phyloP scores from a whole-genome alignment of 495 filamentous ascomycete species.

The Penicillium subrubescens region DNA sequence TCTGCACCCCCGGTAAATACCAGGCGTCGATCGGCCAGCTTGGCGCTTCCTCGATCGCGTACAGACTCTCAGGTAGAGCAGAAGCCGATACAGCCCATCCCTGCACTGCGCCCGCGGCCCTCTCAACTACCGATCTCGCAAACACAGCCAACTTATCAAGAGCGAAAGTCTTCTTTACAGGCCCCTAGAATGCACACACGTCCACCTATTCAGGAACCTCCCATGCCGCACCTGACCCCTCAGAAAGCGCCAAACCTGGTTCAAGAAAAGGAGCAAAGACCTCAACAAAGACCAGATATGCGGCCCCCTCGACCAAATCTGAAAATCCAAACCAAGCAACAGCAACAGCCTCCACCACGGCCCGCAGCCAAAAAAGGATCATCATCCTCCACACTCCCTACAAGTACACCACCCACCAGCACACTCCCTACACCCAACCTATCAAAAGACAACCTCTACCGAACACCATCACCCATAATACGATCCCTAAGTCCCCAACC shows the following conservation, averaged over 20 bases:
- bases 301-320: conserved; percentile 5
- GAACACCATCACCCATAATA: conserved; percentile 23
- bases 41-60: not conserved
- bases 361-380: conserved; percentile 1
- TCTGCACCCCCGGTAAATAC: not conserved
- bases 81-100: not conserved
- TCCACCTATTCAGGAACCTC: not conserved
- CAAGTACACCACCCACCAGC: conserved; percentile 4
- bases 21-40: not conserved
- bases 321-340: conserved; percentile 5
- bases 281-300: not conserved
- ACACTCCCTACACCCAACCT: conserved; percentile 17
- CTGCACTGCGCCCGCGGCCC: not conserved
- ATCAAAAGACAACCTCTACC: conserved; percentile 11
- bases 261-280: not conserved
- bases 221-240: not conserved
- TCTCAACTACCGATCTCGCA: not conserved
- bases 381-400: not conserved
- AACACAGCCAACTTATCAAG: not conserved
- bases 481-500: conserved; percentile 16
- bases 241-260: not conserved
- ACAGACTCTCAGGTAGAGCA: not conserved
- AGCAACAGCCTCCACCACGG: not conserved
- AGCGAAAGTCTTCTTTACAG: conserved; percentile 5
- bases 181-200: not conserved